Base-by-base conservation (phyloP, 2,329 filamentous ascomycete species). In the Alternaria sp. region DNA sequence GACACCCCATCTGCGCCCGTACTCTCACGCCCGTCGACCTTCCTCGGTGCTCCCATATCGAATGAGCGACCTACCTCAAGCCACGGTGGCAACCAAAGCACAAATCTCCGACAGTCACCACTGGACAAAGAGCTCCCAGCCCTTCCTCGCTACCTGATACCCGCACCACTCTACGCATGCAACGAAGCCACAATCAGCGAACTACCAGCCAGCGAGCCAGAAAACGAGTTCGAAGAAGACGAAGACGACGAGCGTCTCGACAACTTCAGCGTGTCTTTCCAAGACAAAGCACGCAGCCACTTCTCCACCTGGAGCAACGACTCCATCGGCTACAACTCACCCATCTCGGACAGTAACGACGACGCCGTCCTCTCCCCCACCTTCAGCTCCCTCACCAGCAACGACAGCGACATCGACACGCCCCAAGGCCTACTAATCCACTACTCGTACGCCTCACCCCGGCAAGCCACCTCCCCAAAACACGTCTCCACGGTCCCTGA, bases 221-320 rank as follows among this genome's bases (percentile, higher is more conserved):
- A 52, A 36, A 59, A 67, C 46, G 62, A 66, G 28, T 58, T 69
- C 10, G 62, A 67, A 30, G 70, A 69, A 57, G 50, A 32, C 19
- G 57, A 68, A 6, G 67, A 70, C n/a, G 57, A 69, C 12, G 62
- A 66, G 40, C 54, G 59, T 10, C 50, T 63, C 12, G 59, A 68
- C 12, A 58, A 69, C 26, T 15, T 62, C 15, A 64, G 62, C 17
- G 25, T 59, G 19, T 58, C 68, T 12, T 64, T 69, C 6, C 52
- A 63, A 19, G 55, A 67, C n/a, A 71, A 74, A 23, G 65, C 66
- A 21, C 71, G 65, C 21, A 77, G 75, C 23, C 75, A 78, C 57
- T 78, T 78, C 66, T 79, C 76, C 3, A 72, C 69, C 1, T 79
- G 75, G 75, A 78, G 74, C 64, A 66, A 68, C 54, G 71, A 72